Base-by-base conservation (phyloP, 2,329 filamentous ascomycete species). In the Botrytis squamosa region DNA sequence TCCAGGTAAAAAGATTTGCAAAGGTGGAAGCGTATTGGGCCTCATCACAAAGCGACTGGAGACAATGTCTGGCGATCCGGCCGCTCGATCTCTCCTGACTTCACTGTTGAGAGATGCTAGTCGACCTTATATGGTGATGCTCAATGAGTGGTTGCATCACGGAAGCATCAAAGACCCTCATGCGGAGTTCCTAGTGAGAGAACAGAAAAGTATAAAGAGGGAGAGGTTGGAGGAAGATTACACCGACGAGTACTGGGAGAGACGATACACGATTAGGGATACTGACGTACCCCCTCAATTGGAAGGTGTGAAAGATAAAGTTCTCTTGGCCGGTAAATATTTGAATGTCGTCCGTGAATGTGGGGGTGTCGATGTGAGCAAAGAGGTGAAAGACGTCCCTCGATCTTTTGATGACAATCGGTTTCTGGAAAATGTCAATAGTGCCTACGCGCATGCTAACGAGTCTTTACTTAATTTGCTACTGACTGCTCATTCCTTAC, bases 241-340 rank as follows among this genome's bases (percentile, higher is more conserved):
- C 80, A 99, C 95, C 0, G 96, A 99, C 82, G 96, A 99, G 80
- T 99, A 99, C 82, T 99, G 96, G 96, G 96, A 99, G 82, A 94
- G 97, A 80, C 89, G 96, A 76, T 99, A 99, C 81, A 98, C 96
- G 7, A 92, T 99, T 76, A 91, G 96, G 74, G 94, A 97, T 75
- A 90, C 93, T 67, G 93, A 97, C 75, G 91, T 98, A 1, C 96
- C 96, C 4, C 95, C 95, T 14, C 96, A 99, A 81, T 88, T 99
- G 7, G 92, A 96, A 81, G 90, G 89, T 42, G 92, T 98, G 77
- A 96, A 96, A 81, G 95, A 97, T 78, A 98, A 98, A 83, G 95
- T 98, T 1, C 86, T 99, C 3, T 87, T 99, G 49, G 96, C 96
- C 29, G 96, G 96, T 57, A 99, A 99, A 82, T 99, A 99, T 81